Conservation (phyloP, 106 monocot genomes). For the Phalaenopsis equestris region DNA sequence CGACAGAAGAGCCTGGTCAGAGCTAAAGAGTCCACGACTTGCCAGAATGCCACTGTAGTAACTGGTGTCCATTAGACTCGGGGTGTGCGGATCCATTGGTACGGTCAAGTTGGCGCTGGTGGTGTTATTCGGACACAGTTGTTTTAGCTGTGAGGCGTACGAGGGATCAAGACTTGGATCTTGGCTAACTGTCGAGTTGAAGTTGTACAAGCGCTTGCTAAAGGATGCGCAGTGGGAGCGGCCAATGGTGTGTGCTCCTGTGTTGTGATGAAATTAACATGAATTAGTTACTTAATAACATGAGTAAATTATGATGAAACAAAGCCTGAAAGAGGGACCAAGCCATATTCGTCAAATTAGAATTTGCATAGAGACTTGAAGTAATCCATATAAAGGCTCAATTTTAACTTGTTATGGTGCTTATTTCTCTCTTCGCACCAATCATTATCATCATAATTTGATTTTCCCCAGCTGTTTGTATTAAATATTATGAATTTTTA, state of each 20-base stretch:
- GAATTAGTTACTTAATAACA: too few species aligned
- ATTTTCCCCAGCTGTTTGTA: too few species aligned
- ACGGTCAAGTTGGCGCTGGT: conserved; percentile 2
- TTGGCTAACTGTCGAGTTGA: neutral
- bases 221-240: conserved; percentile 22
- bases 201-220: conserved; percentile 14
- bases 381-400: too few species aligned
- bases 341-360: too few species aligned
- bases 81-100: conserved; percentile 17
- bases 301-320: too few species aligned
- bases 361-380: too few species aligned
- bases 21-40: conserved; percentile 17
- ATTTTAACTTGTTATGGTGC: too few species aligned
- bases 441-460: too few species aligned
- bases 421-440: too few species aligned
- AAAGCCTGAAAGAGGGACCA: too few species aligned
- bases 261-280: neutral
- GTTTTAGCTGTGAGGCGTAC: conserved; percentile 6
- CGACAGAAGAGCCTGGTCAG: conserved; percentile 27
- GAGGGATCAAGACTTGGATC: conserved; percentile 9
- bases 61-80: conserved; percentile 20
- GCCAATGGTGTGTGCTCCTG: conserved; percentile 32
- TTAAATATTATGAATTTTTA: too few species aligned
- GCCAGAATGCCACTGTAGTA: conserved; percentile 26
- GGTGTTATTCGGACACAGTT: conserved; percentile 6